Conservation (phyloP, 2,329 filamentous ascomycete species). For the Ploettnerulaceae sp. region DNA sequence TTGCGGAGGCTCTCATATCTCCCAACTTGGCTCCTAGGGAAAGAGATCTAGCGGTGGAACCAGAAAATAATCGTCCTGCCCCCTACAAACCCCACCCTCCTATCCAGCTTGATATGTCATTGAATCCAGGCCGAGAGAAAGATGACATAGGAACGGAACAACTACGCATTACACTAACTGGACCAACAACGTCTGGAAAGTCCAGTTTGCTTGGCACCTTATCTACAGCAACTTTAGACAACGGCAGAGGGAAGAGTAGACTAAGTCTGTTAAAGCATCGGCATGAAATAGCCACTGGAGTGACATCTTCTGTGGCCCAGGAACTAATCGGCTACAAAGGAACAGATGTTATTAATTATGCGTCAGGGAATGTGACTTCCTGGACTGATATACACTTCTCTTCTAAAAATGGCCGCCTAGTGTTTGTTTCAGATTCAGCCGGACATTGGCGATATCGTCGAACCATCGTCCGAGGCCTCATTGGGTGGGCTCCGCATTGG, state of each 20-base stretch:
- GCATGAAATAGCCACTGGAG: slow-evolving; percentile 85
- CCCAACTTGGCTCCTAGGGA: slow-evolving; percentile 53
- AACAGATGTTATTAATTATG: slow-evolving; percentile 69
- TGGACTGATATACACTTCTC: slow-evolving; percentile 92
- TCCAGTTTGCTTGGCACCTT: slow-evolving; percentile 85
- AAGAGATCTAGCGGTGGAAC: background rate
- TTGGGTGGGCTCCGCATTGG: slow-evolving; percentile 96
- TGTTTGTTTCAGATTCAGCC: slow-evolving; percentile 87
- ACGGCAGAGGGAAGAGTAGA: slow-evolving; percentile 85
- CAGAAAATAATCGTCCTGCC: background rate
- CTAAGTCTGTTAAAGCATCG: slow-evolving; percentile 85
- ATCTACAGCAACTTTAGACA: slow-evolving; percentile 83
- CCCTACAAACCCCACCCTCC: slow-evolving; percentile 7
- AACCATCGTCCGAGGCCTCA: slow-evolving; percentile 81
- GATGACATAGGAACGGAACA: slow-evolving; percentile 49
- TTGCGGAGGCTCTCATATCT: slow-evolving; percentile 84
- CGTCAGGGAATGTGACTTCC: slow-evolving; percentile 77
- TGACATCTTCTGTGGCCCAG: slow-evolving; percentile 92
- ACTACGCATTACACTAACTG: slow-evolving; percentile 79
- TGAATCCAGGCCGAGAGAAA: background rate
- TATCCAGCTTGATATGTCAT: background rate
- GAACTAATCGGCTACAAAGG: slow-evolving; percentile 82
- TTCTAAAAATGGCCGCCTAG: slow-evolving; percentile 67
- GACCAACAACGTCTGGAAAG: slow-evolving; percentile 87
- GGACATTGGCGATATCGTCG: slow-evolving; percentile 85